phyloP scores from a whole-genome alignment of 2,329 filamentous ascomycete genomes.

The Leptosphaerulina australis region DNA sequence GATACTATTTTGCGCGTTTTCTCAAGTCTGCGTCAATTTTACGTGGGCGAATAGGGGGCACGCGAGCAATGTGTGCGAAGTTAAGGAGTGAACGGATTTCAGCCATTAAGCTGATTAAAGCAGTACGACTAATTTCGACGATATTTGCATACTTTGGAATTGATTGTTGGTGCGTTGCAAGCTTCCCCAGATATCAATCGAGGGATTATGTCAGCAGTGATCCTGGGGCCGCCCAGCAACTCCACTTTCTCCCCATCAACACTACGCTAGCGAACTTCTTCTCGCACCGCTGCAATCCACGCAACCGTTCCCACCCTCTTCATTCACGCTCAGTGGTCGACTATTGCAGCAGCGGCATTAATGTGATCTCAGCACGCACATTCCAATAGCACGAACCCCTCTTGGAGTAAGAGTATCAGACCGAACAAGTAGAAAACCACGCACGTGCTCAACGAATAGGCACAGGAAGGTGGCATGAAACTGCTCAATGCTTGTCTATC shows the following conservation, averaged over 20 bases:
- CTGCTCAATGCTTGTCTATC: slow-evolving; percentile 16
- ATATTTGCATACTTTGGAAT: background rate
- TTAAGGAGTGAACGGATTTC: background rate
- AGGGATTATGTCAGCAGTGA: slow-evolving; percentile 5
- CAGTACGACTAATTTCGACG: background rate
- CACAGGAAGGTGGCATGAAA: slow-evolving; percentile 7
- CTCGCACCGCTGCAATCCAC: background rate
- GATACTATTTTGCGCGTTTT: background rate
- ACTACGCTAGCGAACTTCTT: slow-evolving; percentile 11
- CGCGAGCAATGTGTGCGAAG: background rate
- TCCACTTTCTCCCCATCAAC: slow-evolving; percentile 13
- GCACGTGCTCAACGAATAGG: slow-evolving; percentile 21
- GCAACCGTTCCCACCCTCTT: slow-evolving; percentile 4
- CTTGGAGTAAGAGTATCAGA: background rate
- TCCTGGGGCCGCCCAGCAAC: background rate
- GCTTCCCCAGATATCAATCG: slow-evolving; percentile 6
- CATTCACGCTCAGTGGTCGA: background rate
- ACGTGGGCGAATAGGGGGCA: background rate
- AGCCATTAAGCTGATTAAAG: background rate
- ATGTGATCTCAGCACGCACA: background rate
- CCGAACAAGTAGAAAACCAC: slow-evolving; percentile 4
- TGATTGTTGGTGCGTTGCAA: background rate
- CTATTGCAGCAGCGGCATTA: slow-evolving; percentile 2
- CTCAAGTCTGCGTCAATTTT: background rate
- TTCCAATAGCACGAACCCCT: slow-evolving; percentile 3